Evolutionary conservation across 768 basidiomycete species (phyloP), one percentile per base, ranked within the genome.

Genomic region (Rhodotorula taiwanensis): DNA sequence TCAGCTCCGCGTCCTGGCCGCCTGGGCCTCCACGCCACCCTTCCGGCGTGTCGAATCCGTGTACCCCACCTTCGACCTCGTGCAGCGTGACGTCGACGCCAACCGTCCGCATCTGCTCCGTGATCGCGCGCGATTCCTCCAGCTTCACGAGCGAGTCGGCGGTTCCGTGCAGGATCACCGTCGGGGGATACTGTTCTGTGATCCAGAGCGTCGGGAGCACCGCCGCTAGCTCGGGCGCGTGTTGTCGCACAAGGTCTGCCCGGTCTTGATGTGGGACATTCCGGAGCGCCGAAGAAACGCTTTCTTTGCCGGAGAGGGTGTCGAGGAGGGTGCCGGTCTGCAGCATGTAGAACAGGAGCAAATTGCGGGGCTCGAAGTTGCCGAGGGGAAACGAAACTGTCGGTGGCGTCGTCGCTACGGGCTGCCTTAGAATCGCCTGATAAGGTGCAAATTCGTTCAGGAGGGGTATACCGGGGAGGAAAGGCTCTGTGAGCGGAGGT

Each of bases 31-130:
- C 6, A 7, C 2, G 16, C 42, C 42, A 58, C 21, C 41, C 41
- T 0, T 10, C 42, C 1, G 43, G 41, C 23, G 43, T 42, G 21
- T 58, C 58, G 28, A 52, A 58, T 16, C 58, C 58, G 16, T 58
- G 58, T 5, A 30, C 58, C 2, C 49, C 58, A 8, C 58, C 58
- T n/a, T 58, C 58, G 2, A 58, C 31, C 31, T 58, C 58, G 49
- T 30, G 30, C n/a, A 51, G 16, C 21, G n/a, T 31, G 13, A 44
- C 50, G 28, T 51, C 58, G 9, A 44, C 50, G 3, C 58, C 49
- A 5, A 2, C 5, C 23, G 28, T 11, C 18, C 25, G 4, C 23
- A 58, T 30, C 30, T 11, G 11, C 23, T 18, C 0, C 2, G 2
- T 3, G 41, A 58, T 34, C 13, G 41, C 42, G 10, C 42, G 28